Base-by-base conservation (phyloP, 768 basidiomycete species). In the Lentinula raphanica region DNA sequence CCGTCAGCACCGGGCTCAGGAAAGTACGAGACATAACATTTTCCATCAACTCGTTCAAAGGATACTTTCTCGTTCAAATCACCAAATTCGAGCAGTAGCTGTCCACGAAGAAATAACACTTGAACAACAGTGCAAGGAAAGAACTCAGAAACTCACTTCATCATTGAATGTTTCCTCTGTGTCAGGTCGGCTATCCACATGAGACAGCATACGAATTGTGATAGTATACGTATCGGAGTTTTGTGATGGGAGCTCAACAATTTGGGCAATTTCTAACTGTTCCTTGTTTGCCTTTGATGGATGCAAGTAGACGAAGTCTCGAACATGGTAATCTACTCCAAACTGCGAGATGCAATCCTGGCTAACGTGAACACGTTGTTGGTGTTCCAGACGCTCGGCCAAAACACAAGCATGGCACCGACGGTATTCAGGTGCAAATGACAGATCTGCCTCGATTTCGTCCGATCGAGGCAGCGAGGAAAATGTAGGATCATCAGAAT, bases 221-320 rank as follows among this genome's bases (percentile, higher is more conserved):
- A 44, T 5, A 9, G 21, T 44, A 9, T 8, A 7, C 12, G 42
- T 19, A 44, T 63, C 60, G 40, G 62, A 61, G 19, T 15, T 11
- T 12, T 17, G 50, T 6, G 50, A 28, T 13, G 58, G 50, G 27
- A 87, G 66, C 3, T 69, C 65, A 15, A 72, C 60, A 38, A 91
- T 80, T 62, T 88, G 87, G 0, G 77, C 86, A 54, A 90, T 81
- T 5, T 73, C 66, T 42, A 86, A 74, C 0, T 79, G 64, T 45
- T 51, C 25, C 15, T 65, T 57, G 11, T 71, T 62, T 11, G 62
- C 62, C 13, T 63, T 57, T 35, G 68, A 59, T 15, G 71, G 70
- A 39, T 73, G 75, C 38, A 87, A 54, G 64, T 87, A 90, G 9
- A 88, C 76, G 59, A 82, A 88, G 60, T 90, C 89, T 45, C 76